Evolutionary conservation across 495 filamentous ascomycete species (phyloP).

Genomic region (Penicillium arizonense): DNA sequence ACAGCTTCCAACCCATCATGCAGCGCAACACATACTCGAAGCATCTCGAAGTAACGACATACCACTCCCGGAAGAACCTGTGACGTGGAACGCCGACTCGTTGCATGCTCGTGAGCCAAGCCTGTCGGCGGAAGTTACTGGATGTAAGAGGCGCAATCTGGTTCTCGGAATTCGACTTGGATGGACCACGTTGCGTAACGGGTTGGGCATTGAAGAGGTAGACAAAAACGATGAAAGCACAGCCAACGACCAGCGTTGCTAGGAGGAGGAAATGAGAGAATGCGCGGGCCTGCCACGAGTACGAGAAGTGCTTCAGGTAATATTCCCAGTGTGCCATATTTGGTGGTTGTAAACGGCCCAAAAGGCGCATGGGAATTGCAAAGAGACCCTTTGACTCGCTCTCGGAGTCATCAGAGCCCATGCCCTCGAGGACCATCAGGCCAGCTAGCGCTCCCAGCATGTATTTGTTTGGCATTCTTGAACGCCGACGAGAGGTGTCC

Average conservation of each 20-base stretch:
- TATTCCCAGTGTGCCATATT: constrained; percentile 25
- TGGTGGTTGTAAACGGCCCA: constrained; percentile 34
- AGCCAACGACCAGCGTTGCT: constrained; percentile 60
- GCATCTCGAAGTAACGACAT: constrained; percentile 75
- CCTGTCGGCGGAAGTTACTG: constrained; percentile 80
- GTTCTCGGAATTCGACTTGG: constrained; percentile 20
- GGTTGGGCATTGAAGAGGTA: constrained; percentile 62
- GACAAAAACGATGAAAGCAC: constrained; percentile 65
- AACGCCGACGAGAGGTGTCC: constrained; percentile 32
- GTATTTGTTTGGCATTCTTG: constrained; percentile 61
- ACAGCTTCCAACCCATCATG: constrained; percentile 70
- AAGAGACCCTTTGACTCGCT: constrained; percentile 69
- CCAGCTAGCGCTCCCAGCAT: constrained; percentile 92
- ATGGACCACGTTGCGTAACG: constrained; percentile 26
- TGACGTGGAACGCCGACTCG: constrained; percentile 92
- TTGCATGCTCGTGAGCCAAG: constrained; percentile 94
- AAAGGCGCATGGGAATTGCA: constrained; percentile 58
- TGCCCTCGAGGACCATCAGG: constrained; percentile 83
- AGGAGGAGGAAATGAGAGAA: constrained; percentile 54
- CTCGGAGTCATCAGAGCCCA: constrained; percentile 56
- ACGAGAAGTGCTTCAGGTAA: constrained; percentile 30
- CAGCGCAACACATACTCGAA: constrained; percentile 79
- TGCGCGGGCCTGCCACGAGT: constrained; percentile 41
- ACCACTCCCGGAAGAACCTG: constrained; percentile 78
- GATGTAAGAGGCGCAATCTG: constrained; percentile 69